Conservation (phyloP, 2,329 filamentous ascomycete species). For the Stylonectria norvegica region DNA sequence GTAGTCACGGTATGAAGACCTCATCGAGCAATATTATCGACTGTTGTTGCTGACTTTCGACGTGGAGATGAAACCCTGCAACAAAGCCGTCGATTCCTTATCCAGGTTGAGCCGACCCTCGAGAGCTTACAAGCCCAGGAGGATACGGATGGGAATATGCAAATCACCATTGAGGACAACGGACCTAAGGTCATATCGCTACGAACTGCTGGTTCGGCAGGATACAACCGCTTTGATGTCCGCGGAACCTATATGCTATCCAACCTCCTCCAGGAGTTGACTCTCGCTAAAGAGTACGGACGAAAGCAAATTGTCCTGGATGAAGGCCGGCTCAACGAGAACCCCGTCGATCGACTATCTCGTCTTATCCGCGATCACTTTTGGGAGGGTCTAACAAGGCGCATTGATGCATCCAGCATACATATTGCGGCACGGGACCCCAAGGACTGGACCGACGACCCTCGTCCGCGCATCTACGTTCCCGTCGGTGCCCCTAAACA, state of each 20-base stretch:
- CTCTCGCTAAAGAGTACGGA: conserved; percentile 85
- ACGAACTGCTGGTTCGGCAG: conserved; percentile 80
- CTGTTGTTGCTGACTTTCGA: conserved; percentile 5
- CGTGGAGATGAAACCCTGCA: conserved; percentile 66
- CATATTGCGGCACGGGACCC: conserved; percentile 83
- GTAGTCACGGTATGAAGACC: conserved; percentile 52
- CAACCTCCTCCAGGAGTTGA: conserved; percentile 92
- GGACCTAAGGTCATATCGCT: conserved; percentile 88
- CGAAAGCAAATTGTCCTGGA: conserved; percentile 88
- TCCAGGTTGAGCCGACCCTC: conserved; percentile 82
- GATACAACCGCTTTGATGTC: conserved; percentile 83
- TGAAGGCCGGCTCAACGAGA: conserved; percentile 88
- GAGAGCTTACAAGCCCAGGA: conserved; percentile 77
- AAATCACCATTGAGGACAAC: conserved; percentile 95
- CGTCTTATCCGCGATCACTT: conserved; percentile 87
- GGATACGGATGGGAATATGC: conserved; percentile 90
- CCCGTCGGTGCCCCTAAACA: conserved; percentile 82
- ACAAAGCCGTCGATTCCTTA: conserved; percentile 71
- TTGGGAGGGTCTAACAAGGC: conserved; percentile 85
- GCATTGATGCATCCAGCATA: conserved; percentile 85
- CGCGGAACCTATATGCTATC: conserved; percentile 97
- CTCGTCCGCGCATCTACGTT: conserved; percentile 86
- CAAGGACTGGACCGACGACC: conserved; percentile 92
- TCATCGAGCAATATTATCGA: conserved; percentile 1
- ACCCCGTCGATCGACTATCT: conserved; percentile 83